Percentiles rank a stretch among this genome's conserved stretches.
Conservation (phyloP, 345 rosid species). For the Arabis alpina region DNA sequence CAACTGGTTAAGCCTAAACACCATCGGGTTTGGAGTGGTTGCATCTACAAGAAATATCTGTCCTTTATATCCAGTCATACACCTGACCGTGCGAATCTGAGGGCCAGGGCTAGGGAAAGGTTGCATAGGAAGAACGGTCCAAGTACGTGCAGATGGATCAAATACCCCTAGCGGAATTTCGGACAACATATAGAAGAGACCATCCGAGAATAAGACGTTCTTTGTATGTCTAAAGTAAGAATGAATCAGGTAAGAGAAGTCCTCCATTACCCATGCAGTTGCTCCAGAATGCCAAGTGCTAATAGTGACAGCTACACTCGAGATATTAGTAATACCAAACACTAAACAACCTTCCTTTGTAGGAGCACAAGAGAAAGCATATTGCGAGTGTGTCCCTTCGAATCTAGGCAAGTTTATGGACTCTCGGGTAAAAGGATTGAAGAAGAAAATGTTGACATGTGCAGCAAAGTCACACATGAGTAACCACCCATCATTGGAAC, state of each 20-base stretch:
- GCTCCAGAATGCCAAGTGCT: constrained; percentile 14
- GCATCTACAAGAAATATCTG: constrained; percentile 7
- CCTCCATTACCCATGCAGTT: background rate
- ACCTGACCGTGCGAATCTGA: background rate
- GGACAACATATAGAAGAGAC: constrained; percentile 10
- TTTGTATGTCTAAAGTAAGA: background rate
- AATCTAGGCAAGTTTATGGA: background rate
- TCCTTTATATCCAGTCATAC: background rate
- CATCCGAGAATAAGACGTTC: background rate
- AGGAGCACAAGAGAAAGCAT: constrained; percentile 17
- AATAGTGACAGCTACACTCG: background rate
- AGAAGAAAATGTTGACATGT: background rate
- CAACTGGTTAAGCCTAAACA: constrained; percentile 1
- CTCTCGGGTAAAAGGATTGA: background rate
- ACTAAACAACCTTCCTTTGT: background rate
- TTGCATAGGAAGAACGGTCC: background rate
- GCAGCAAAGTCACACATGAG: background rate
- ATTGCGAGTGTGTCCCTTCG: background rate
- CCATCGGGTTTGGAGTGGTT: background rate
- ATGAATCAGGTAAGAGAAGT: background rate
- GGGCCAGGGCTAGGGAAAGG: background rate
- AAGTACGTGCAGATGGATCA: background rate
- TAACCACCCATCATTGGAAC: constrained; percentile 8
- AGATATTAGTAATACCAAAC: background rate
- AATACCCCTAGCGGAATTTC: constrained; percentile 2